Base-by-base conservation (phyloP, 2,329 filamentous ascomycete species). In the Colletotrichum graminicola region DNA sequence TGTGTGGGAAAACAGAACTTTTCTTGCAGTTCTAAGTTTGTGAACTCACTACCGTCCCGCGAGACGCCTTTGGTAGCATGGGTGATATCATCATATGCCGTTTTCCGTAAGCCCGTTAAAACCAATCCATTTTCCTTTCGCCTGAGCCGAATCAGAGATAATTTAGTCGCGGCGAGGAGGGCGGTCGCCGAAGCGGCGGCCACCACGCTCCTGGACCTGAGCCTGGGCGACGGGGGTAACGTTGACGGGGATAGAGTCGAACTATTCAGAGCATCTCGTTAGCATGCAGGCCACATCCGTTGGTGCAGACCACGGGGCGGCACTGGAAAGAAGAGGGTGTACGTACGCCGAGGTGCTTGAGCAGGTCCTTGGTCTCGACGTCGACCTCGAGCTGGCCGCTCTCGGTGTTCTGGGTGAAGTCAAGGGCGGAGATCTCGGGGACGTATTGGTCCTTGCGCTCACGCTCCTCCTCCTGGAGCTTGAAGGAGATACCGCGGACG, bases 381-480 rank as follows among this genome's bases (percentile, higher is more conserved):
- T 99, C 96, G 82, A 97, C 93, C 80, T 98, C 95, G 80, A 99
- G 90, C 86, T 95, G 92, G 81, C 96, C 96, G 82, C 88, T 92
- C 89, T 98, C 96, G 84, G 90, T 91, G 88, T 93, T 94, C 90
- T 97, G 94, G 82, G 92, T 91, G 89, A 98, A 97, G 90, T 99
- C 96, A 84, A 99, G 93, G 82, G 96, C 96, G 74, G 97, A 99
- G 80, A 99, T 90, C 88, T 99, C 96, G 82, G 96, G 96, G 77
- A 99, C 96, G 89, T 98, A 99, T 90, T 99, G 96, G 90, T 99
- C 96, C 93, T 99, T 99, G 85, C 96, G 93, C 89, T 99, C 96
- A 91, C 96, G 94, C 92, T 99, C 96, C 90, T 99, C 96, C 90
- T 99, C 96, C 89, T 99, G 96, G 74, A 99, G 94, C 92, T 99